Base-by-base conservation (phyloP, 192 early-diverging fungal genomes). In the Umbelopsis isabellina region DNA sequence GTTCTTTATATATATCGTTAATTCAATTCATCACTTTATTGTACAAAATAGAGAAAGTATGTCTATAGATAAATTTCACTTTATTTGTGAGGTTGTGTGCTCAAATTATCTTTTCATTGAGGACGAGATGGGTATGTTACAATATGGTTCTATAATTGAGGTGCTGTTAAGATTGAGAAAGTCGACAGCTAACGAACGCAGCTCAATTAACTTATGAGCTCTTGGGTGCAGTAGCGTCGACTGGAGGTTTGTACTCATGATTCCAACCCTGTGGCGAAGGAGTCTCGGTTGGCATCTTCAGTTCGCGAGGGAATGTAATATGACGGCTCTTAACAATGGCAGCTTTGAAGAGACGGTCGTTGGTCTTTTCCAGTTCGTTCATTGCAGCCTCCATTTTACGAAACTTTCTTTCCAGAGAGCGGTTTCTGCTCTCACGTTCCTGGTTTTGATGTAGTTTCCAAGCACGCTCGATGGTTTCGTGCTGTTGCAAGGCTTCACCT, bases 201-300 rank as follows among this genome's bases (percentile, higher is more conserved):
- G 55, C 3, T 6, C 25, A 11, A 33, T 61, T 7, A 15, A 16
- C 30, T 61, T 30, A 61, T 61, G 55, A 61, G 30, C 30, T 10
- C 30, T 61, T 61, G 27, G 55, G 15, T 61, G 55, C 15, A 61
- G 11, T 4, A 35, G 51, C 35, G 3, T 55, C 45, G 30, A 53
- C 37, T n/a, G 67, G 46, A 53, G 72, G 68, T 46, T 70, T 80
- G 66, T 84, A 83, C 21, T 77, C 68, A 72, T 90, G 89, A 75
- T 93, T 84, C 91, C 91, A 93, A 68, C 87, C 86, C 71, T 82
- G 76, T 45, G 80, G 82, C 16, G 89, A 78, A 12, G 91, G 90
- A 7, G 91, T 93, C 70, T 91, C 91, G 2, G 90, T 91, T 30
- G 90, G 85, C 65, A 90, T 89, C 49, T 88, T 89, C 82, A 91